Evolutionary conservation across 176 grass and related monocot genomes (phyloP), one percentile per base, ranked within the genome.

Genomic region (Rhynchospora tenuis): DNA sequence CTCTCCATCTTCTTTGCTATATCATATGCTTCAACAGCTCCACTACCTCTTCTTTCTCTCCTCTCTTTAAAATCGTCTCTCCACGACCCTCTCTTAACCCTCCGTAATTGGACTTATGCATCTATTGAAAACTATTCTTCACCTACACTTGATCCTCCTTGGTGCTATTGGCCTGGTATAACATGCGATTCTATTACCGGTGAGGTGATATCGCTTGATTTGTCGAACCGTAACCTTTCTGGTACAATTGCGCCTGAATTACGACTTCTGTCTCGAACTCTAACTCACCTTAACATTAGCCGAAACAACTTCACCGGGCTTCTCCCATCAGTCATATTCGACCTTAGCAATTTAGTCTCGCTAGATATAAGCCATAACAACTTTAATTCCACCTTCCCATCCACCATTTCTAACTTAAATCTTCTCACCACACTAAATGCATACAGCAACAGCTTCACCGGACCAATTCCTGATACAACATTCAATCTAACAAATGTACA

Each of bases 311-410:
- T 98, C 92, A 0, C 65, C 9, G 92, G 95, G 0, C 74, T 67
- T 12, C 54, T 98, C 48, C 44, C 91, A 1, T 4, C 81, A 7
- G 64, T 86, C 1, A 23, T 98, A 29, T 88, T 98, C 85, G 65
- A 73, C 33, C 95, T 98, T 78, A 58, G 69, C 2, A 85, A 86
- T 15, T 88, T 95, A 31, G 14, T 62, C 10, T 13, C 20, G 1
- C 92, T 98, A 29, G 95, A 98, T 66, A 57, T 98, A 65, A 91
- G 92, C 84, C 92, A 86, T 84, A 98, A 98, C 69, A 83, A 87
- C 83, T 95, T 95, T 84, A 93, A 93, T 82, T 87, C 91, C 69
- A 87, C 91, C 24, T 81, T 98, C 75, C 92, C 92, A 7, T 85
- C 84, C 58, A 15, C 76, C 67, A 12, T 94, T 47, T 86, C 82